Evolutionary conservation across 2,329 filamentous ascomycete species (phyloP), one percentile per base, ranked within the genome.

Genomic region (Curvularia verruculosa): DNA sequence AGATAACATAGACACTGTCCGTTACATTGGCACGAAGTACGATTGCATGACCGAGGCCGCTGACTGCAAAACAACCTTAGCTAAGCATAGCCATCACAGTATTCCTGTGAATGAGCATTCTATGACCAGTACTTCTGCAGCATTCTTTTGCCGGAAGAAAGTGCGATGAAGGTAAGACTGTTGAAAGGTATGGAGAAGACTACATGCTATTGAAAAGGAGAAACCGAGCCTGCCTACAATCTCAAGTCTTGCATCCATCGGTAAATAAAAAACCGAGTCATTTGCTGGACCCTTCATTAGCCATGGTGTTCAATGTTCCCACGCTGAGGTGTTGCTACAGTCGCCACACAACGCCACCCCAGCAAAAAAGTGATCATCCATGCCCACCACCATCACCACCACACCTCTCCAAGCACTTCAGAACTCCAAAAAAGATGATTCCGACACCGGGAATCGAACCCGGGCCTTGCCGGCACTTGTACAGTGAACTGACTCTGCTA

Each of bases 391-490:
- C n/a, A 39, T 8, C n/a, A 39, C 36, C 18, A 19, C 1, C 28
- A 29, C 10, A 3, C 28, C 36, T 19, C 3, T 9, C n/a, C 36
- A n/a, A 39, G 18, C 36, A 18, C 37, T 19, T 6, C 3, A 10
- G 2, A 48, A 48, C 12, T n/a, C 5, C 26, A 49, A 56, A 59
- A 53, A 43, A 39, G 23, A 3, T 4, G 7, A 36, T 59, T 59
- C 57, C 57, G 57, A 59, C 57, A 59, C 57, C 57, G 57, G 57
- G 57, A 59, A 59, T 56, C 50, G 56, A 55, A 59, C 53, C 53
- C 56, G 56, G 57, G 57, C 58, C 54, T 55, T 58, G 51, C 55
- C 54, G 59, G 56, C 48, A 56, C 53, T 52, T 45, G 29, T n/a
- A 41, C 39, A 52, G 53, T 52, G 56, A 45, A 43, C 41, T 49